phyloP scores from a whole-genome alignment of 2,329 filamentous ascomycete species.

The Aspergillus viridinutans region DNA sequence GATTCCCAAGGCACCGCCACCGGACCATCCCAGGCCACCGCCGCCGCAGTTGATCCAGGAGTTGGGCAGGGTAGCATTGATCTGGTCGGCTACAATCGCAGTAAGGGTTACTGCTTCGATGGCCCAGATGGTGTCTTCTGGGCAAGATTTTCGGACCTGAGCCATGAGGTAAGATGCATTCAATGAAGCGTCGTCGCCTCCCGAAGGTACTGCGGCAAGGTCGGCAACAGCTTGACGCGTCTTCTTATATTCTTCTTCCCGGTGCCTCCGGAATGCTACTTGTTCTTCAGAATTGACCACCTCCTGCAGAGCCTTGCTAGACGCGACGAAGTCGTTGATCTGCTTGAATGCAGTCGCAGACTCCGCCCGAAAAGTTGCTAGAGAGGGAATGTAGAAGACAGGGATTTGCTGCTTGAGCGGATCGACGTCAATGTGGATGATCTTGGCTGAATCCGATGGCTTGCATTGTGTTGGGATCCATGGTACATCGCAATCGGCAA shows the following conservation, averaged over 20 bases:
- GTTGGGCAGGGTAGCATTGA: constrained; percentile 64
- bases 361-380: constrained; percentile 64
- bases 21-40: constrained; percentile 76
- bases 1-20: constrained; percentile 69
- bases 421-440: constrained; percentile 64
- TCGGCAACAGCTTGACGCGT: constrained; percentile 58
- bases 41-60: constrained; percentile 79
- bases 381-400: constrained; percentile 65
- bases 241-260: constrained; percentile 56
- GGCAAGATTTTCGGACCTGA: constrained; percentile 54
- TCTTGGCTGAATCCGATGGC: constrained; percentile 53
- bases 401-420: constrained; percentile 70
- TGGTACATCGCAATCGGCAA: constrained; percentile 85
- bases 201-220: constrained; percentile 49
- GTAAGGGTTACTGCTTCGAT: constrained; percentile 76
- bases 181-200: constrained; percentile 57
- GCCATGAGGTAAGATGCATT: constrained; percentile 56
- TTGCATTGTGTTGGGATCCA: constrained; percentile 80
- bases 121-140: constrained; percentile 66
- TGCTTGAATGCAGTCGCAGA: constrained; percentile 63
- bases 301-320: constrained; percentile 41
- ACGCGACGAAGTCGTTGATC: constrained; percentile 58
- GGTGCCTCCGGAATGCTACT: constrained; percentile 47
- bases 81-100: constrained; percentile 63
- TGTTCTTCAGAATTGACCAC: constrained; percentile 42